Percentiles rank a stretch among this genome's conserved stretches.
Conservation (phyloP, 108 stramenopile genomes). For the Epipyxis sp. region DNA sequence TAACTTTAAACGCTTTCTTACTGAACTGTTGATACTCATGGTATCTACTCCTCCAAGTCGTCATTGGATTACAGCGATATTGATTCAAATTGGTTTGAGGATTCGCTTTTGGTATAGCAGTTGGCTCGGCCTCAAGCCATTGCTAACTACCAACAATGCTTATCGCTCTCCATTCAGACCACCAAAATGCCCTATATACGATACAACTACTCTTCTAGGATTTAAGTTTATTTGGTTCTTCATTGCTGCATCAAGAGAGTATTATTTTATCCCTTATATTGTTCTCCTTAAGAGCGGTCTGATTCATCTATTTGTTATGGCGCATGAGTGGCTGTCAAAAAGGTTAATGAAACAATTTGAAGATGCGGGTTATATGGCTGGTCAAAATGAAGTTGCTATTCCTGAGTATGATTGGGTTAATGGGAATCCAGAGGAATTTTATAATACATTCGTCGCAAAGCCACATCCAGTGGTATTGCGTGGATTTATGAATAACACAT, state of each 20-base stretch:
- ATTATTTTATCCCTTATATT: not conserved
- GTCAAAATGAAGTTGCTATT: not conserved
- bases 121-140: not conserved
- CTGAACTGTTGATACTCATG: too few species aligned
- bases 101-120: not conserved
- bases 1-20: too few species aligned
- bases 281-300: not conserved
- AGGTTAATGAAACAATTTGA: not conserved
- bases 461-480: constrained; percentile 10
- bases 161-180: constrained; percentile 1
- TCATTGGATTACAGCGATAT: too few species aligned
- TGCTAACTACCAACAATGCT: not conserved
- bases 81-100: not conserved
- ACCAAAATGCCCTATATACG: not conserved
- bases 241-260: not conserved
- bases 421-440: not conserved
- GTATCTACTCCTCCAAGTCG: too few species aligned
- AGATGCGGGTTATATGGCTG: not conserved
- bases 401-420: constrained; percentile 20
- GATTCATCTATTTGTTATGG: not conserved
- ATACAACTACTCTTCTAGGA: not conserved
- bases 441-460: not conserved
- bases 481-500: constrained; percentile 6
- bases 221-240: constrained; percentile 6
- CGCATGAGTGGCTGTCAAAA: not conserved